These are phyloP conservation scores for Avena eriantha DNA, from an alignment of 176 grass and related monocot genomes.

Conservation along the genomic window DNA sequence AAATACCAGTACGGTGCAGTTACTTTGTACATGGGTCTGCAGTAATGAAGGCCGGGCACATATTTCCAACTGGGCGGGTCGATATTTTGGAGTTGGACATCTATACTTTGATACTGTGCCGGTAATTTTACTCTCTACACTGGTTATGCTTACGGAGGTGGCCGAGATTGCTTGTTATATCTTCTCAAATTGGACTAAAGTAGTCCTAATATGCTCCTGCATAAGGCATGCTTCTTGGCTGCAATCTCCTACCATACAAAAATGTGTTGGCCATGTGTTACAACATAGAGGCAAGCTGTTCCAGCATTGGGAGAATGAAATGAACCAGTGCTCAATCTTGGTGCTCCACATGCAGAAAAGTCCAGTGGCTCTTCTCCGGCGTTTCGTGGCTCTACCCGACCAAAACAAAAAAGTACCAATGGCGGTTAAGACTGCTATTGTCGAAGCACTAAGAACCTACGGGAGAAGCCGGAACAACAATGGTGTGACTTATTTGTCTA, in stretches of 20 bases:
- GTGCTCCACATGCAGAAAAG: background rate
- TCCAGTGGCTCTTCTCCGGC: background rate
- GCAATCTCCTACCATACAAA: background rate
- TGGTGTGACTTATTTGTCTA: background rate
- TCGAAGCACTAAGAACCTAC: background rate
- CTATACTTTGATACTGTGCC: background rate
- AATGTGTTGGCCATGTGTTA: background rate
- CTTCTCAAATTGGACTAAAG: conserved; percentile 12
- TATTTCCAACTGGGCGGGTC: background rate
- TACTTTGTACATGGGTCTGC: background rate
- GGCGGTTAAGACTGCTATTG: background rate
- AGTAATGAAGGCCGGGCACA: background rate
- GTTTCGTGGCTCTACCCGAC: background rate
- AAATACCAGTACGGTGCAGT: background rate
- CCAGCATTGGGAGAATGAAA: background rate
- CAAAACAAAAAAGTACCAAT: background rate
- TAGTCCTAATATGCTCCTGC: background rate
- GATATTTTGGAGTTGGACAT: background rate
- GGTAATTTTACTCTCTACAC: background rate
- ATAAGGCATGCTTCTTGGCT: background rate
- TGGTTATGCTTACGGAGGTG: background rate
- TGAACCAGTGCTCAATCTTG: background rate
- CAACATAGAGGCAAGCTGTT: background rate
- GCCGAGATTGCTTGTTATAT: background rate
- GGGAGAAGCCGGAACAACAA: background rate